These are phyloP conservation scores for Rhazya stricta DNA, from an alignment of 257 asterid species.

Conservation along the genomic window DNA sequence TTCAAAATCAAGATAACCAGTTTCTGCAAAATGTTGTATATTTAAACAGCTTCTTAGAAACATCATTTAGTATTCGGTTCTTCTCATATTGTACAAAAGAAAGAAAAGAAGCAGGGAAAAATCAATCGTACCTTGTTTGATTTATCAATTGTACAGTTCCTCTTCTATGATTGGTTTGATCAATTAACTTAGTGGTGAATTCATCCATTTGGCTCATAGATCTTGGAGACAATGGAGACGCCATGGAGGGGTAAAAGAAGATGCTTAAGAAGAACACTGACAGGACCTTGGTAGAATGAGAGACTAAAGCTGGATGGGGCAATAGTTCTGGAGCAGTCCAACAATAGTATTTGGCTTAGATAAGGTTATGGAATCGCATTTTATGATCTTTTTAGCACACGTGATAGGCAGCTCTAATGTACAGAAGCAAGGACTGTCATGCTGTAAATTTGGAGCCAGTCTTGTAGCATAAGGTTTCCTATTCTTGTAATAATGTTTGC, in stretches of 20 bases:
- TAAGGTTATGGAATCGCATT: constrained; percentile 17
- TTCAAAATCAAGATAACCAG: not conserved
- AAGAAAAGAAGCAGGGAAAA: not conserved
- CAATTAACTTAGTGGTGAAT: not conserved
- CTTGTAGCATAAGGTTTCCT: constrained; percentile 21
- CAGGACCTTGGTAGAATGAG: constrained; percentile 77
- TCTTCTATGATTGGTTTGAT: not conserved
- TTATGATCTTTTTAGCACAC: constrained; percentile 16
- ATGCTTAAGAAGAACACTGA: constrained; percentile 73
- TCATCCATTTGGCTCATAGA: constrained; percentile 26
- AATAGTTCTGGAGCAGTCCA: constrained; percentile 4
- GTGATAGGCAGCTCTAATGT: constrained; percentile 18
- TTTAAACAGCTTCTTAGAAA: not conserved
- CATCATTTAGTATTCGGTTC: not conserved
- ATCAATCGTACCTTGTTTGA: not conserved
- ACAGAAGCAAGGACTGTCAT: constrained; percentile 15
- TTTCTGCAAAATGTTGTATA: not conserved
- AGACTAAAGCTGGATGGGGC: not conserved
- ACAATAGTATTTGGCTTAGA: constrained; percentile 13
- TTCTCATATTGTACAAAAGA: not conserved
- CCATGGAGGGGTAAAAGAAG: constrained; percentile 47
- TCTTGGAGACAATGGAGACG: constrained; percentile 45
- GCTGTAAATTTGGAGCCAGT: constrained; percentile 18
- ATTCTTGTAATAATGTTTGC: constrained; percentile 4
- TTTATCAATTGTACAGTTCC: not conserved